Conservation (phyloP, 164 flowering plant genomes). For the Umbilicus rupestris region DNA sequence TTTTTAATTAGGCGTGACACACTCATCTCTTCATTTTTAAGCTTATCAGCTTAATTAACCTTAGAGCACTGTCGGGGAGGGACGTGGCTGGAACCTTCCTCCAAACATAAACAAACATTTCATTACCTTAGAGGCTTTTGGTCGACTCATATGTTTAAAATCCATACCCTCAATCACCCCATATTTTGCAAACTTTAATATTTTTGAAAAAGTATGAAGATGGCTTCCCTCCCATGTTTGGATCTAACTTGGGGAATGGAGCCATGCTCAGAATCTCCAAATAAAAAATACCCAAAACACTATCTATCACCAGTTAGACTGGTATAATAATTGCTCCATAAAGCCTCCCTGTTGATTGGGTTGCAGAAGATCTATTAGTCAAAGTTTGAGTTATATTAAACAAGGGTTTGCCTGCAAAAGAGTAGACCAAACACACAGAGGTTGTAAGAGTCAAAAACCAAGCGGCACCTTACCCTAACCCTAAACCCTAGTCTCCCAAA, state of each 20-base stretch:
- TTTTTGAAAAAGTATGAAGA: too few relatives aligned
- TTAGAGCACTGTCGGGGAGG: too few relatives aligned
- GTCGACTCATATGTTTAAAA: too few relatives aligned
- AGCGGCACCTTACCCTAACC: neutral
- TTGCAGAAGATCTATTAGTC: slow-evolving; percentile 1
- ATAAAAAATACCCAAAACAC: neutral
- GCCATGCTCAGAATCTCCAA: neutral
- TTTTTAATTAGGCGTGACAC: too few relatives aligned
- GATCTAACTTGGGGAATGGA: neutral
- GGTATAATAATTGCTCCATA: neutral
- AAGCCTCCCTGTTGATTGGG: neutral
- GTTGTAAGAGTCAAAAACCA: neutral
- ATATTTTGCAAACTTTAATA: too few relatives aligned
- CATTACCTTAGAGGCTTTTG: too few relatives aligned
- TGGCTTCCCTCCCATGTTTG: too few relatives aligned
- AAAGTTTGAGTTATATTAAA: neutral
- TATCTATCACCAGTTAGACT: neutral
- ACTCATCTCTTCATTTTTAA: too few relatives aligned
- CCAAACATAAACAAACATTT: too few relatives aligned
- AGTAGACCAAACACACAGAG: slow-evolving; percentile 4
- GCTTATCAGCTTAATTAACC: too few relatives aligned
- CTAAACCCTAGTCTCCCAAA: neutral
- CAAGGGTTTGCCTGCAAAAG: slow-evolving; percentile 1
- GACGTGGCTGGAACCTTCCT: too few relatives aligned
- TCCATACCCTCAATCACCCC: too few relatives aligned